Evolutionary conservation across 495 filamentous ascomycete species (phyloP).

Genomic region (Aspergillus hancockii): DNA sequence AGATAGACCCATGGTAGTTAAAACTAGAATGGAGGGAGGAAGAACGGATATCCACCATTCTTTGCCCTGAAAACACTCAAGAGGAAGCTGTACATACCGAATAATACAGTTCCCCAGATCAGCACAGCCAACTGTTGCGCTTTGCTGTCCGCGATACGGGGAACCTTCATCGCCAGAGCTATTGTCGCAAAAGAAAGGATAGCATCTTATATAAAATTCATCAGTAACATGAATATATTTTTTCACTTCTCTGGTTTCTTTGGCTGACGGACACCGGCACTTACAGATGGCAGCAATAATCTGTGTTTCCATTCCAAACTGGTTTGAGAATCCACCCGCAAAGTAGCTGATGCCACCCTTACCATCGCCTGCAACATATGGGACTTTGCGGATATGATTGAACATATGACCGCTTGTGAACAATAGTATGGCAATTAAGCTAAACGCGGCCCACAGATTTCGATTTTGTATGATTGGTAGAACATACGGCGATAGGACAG

Average conservation of each 20-base stretch:
- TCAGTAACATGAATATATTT: constrained; percentile 12
- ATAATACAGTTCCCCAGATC: constrained; percentile 76
- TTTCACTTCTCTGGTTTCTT: not conserved
- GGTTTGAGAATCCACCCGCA: constrained; percentile 90
- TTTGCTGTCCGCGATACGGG: constrained; percentile 75
- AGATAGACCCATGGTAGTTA: not conserved
- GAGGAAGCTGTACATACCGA: constrained; percentile 88
- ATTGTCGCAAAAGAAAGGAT: constrained; percentile 91
- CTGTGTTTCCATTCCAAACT: constrained; percentile 95
- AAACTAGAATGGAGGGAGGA: constrained; percentile 79
- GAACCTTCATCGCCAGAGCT: constrained; percentile 84
- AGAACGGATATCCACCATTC: constrained; percentile 94
- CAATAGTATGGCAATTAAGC: constrained; percentile 84
- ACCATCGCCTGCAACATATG: constrained; percentile 89
- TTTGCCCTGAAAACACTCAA: constrained; percentile 92
- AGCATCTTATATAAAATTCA: constrained; percentile 63
- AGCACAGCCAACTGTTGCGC: constrained; percentile 80
- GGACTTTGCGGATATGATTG: constrained; percentile 95
- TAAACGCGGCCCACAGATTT: constrained; percentile 90
- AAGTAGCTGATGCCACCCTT: constrained; percentile 88
- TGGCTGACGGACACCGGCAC: constrained; percentile 34
- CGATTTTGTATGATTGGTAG: constrained; percentile 86
- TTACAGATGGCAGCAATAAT: constrained; percentile 94
- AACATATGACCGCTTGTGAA: constrained; percentile 99
- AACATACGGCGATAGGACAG: constrained; percentile 78